Conservation (phyloP, 257 asterid species). For the Forsythia viridissima region DNA sequence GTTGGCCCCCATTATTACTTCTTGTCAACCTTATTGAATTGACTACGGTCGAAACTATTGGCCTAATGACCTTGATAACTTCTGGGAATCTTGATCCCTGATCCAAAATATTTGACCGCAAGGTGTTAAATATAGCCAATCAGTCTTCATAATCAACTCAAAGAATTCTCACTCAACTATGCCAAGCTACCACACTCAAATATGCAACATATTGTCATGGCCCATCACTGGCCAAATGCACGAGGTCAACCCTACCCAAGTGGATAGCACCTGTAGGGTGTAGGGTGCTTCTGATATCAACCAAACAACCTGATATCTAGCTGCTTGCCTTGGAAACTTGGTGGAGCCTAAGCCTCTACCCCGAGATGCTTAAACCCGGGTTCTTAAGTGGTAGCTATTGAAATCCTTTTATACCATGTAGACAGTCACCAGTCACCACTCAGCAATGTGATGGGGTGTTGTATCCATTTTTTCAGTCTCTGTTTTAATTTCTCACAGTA, state of each 20-base stretch:
- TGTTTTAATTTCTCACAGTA: neutral
- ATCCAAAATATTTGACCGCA: neutral
- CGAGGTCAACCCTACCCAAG: neutral
- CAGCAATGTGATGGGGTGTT: neutral
- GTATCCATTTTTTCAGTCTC: neutral
- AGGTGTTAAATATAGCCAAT: neutral
- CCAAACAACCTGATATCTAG: neutral
- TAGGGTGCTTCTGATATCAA: neutral
- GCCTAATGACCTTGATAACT: neutral
- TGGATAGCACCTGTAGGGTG: neutral
- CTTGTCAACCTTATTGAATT: slow-evolving; percentile 6
- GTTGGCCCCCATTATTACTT: slow-evolving; percentile 19
- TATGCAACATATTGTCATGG: neutral
- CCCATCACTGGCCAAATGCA: neutral
- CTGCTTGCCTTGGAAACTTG: neutral
- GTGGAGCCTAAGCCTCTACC: neutral
- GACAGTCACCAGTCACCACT: neutral
- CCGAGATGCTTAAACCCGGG: neutral
- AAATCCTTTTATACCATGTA: neutral
- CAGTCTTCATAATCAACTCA: neutral
- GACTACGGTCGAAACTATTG: neutral
- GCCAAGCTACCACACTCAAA: neutral
- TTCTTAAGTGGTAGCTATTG: neutral
- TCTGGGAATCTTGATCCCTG: neutral
- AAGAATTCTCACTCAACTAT: neutral